A percentile compares a stretch with the other conserved stretches of the same genome.
Evolutionary conservation across 2,329 filamentous ascomycete species (phyloP).

Genomic region (Hypoxylon sp.): DNA sequence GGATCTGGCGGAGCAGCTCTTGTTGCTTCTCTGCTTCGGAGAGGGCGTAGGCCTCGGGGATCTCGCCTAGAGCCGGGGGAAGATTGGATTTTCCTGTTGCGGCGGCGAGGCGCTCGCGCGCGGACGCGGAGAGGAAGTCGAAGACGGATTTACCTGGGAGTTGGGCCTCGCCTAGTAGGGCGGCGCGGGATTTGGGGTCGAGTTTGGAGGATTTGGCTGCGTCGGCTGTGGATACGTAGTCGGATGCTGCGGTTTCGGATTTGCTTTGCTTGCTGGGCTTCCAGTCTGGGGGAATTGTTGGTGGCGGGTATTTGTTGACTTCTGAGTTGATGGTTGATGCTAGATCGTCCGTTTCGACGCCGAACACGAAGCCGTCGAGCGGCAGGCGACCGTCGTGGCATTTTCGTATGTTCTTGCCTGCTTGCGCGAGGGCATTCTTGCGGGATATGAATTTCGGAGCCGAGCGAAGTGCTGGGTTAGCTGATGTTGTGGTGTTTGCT

Average conservation of each 20-base stretch:
- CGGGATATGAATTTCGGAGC: constrained; percentile 84
- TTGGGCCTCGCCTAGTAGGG: constrained; percentile 82
- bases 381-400: constrained; percentile 89
- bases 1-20: constrained; percentile 71
- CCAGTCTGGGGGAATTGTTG: constrained; percentile 81
- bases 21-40: constrained; percentile 75
- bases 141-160: constrained; percentile 96
- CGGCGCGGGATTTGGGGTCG: constrained; percentile 82
- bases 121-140: constrained; percentile 86
- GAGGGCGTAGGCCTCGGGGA: constrained; percentile 74
- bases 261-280: constrained; percentile 70
- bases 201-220: constrained; percentile 83
- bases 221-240: constrained; percentile 78
- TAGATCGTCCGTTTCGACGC: constrained; percentile 65
- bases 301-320: constrained; percentile 71
- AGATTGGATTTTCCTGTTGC: constrained; percentile 83
- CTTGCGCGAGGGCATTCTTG: constrained; percentile 62
- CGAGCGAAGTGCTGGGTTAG: constrained; percentile 75
- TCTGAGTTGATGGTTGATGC: constrained; percentile 61
- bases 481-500: constrained; percentile 63
- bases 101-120: constrained; percentile 81
- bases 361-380: constrained; percentile 83
- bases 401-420: constrained; percentile 70
- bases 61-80: constrained; percentile 82
- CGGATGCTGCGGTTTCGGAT: constrained; percentile 46